Conservation (phyloP, 148 eudicot species). For the Amaranthus cruentus region DNA sequence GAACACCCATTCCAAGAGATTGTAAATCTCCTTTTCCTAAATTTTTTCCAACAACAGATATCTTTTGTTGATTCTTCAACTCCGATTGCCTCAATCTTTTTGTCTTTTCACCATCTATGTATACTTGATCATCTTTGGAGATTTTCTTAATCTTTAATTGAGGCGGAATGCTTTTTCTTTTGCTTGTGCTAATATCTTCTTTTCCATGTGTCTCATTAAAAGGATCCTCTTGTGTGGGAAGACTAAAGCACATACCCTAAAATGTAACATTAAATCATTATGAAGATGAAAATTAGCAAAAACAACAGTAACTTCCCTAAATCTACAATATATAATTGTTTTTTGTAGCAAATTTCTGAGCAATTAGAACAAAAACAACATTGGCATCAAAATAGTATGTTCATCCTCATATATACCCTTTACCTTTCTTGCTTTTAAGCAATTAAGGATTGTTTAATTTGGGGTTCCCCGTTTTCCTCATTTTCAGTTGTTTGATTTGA, state of each 20-base stretch:
- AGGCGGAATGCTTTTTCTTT: conserved; percentile 34
- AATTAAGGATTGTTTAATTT: no score
- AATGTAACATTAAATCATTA: conserved; percentile 16
- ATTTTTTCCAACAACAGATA: conserved; percentile 21
- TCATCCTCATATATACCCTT: no score
- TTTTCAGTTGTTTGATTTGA: no score
- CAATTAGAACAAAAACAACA: no score
- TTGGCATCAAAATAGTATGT: no score
- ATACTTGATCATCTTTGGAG: conserved; percentile 22
- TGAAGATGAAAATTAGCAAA: conserved; percentile 2
- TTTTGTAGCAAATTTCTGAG: no score
- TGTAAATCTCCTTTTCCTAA: conserved; percentile 21
- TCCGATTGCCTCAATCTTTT: conserved; percentile 22
- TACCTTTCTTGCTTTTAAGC: no score
- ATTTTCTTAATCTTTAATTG: conserved; percentile 22
- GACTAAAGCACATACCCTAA: conserved; percentile 96
- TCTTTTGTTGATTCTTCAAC: conserved; percentile 17
- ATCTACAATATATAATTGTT: no score
- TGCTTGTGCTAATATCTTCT: conserved; percentile 22
- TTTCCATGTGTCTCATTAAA: conserved; percentile 61
- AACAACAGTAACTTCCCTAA: no score
- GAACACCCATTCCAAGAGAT: conserved; percentile 12
- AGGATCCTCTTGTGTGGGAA: conserved; percentile 81
- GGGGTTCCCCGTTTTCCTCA: no score
- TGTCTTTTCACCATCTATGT: conserved; percentile 16